phyloP scores from a whole-genome alignment of 2,329 filamentous ascomycete species.

The Herpotrichia juniperi region DNA sequence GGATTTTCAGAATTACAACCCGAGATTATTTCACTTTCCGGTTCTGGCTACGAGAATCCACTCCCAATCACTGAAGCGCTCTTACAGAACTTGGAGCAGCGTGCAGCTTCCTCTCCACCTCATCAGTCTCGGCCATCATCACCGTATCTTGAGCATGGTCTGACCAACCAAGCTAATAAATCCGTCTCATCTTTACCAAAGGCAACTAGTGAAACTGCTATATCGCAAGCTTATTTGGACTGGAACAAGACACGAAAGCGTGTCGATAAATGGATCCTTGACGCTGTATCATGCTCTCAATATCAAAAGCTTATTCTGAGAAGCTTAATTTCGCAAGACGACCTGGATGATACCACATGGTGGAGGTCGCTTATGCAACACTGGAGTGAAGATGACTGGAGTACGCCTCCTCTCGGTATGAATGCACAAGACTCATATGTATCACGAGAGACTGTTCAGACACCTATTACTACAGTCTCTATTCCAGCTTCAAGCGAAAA shows the following conservation, averaged over 20 bases:
- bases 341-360: background rate
- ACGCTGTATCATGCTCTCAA: background rate
- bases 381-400: conserved; percentile 2
- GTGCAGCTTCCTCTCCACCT: background rate
- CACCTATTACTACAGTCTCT: background rate
- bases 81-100: background rate
- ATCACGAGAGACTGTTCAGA: background rate
- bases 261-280: conserved; percentile 2
- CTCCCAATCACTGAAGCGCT: background rate
- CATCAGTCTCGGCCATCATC: background rate
- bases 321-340: background rate
- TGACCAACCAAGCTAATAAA: background rate
- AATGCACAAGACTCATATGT: background rate
- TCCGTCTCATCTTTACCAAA: background rate
- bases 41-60: background rate
- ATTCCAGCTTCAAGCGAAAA: background rate
- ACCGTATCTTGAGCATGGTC: background rate
- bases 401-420: background rate
- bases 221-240: background rate
- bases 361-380: background rate
- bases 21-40: background rate
- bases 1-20: background rate
- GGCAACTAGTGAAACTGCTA: background rate
- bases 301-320: background rate
- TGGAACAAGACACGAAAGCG: background rate